These are phyloP conservation scores for Murraya paniculata DNA, from an alignment of 345 rosid genomes.

Conservation along the genomic window DNA sequence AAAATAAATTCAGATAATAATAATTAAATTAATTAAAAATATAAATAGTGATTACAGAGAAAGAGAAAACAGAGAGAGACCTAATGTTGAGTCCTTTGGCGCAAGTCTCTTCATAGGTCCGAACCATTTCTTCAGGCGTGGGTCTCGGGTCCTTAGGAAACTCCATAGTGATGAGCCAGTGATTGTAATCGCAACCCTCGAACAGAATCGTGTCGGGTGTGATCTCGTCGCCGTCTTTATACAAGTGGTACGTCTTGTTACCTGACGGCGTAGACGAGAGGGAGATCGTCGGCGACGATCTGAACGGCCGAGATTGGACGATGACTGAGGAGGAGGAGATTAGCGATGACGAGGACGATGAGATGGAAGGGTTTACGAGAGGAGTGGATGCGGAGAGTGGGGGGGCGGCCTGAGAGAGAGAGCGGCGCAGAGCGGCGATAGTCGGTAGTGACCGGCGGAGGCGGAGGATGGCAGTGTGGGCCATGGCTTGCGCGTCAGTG, in stretches of 20 bases:
- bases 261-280: constrained; percentile 29
- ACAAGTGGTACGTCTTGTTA: constrained; percentile 27
- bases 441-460: constrained; percentile 57
- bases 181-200: constrained; percentile 87
- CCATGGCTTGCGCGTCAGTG: constrained; percentile 26
- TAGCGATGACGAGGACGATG: background rate
- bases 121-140: constrained; percentile 73
- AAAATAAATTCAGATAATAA: background rate
- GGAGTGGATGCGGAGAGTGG: background rate
- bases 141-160: constrained; percentile 58
- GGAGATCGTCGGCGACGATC: constrained; percentile 27
- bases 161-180: constrained; percentile 89
- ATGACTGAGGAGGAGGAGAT: constrained; percentile 13
- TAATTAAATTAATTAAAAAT: background rate
- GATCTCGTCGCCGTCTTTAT: constrained; percentile 69
- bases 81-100: constrained; percentile 82
- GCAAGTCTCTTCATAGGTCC: constrained; percentile 70
- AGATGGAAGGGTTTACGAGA: background rate
- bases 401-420: constrained; percentile 17
- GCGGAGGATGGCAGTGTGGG: constrained; percentile 34
- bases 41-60: no score
- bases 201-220: constrained; percentile 68
- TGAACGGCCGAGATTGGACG: constrained; percentile 25
- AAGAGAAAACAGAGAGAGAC: constrained; percentile 22
- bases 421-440: constrained; percentile 25